Base-by-base conservation (phyloP, 495 filamentous ascomycete genomes). In the Annulohypoxylon bovei region DNA sequence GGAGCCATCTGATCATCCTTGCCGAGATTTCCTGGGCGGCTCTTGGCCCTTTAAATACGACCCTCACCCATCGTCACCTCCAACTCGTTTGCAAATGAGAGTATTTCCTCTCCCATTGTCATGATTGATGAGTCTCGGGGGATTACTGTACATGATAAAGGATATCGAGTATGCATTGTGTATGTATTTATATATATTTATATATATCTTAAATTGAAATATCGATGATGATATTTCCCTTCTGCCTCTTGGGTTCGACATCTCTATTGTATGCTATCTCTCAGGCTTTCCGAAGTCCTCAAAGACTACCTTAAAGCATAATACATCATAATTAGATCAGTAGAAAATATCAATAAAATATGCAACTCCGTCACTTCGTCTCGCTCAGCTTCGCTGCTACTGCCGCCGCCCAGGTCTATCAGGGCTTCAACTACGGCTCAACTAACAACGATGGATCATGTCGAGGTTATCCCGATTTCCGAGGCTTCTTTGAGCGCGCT, bases 341-440 rank as follows among this genome's bases (percentile, higher is more conserved):
- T 11, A 28, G 47, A 25, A 61, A 37, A 44, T 20, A 6, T 22
- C 18, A 27, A 1, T 20, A 55, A 44, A 68, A 44, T 52, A 75
- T 73, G 73, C 66, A 75, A 37, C 55, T 73, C 50, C 53, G 39
- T 5, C n/a, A 53, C 49, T 37, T 75, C 30, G 44, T 44, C 30
- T 23, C 52, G 5, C 65, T 67, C 39, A 25, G 64, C 52, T 37
- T 76, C 6, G 50, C 52, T 4, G 62, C 52, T 5, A 42, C 62
- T 6, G 72, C 67, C 18, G 9, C 63, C 7, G 67, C 71, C 27
- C 62, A 76, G 52, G 32, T 72, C 44, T 81, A 76, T 72, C 82
- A 87, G 64, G 92, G 92, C 60, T 93, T 94, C 85, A 93, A 93
- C 83, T 90, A 92, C 76, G 91, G 90, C 70, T 67, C 85, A 9